Evolutionary conservation across 2,329 filamentous ascomycete species (phyloP), one percentile per base, ranked within the genome.

Genomic region (Xenosphaeropsis pyriputrescens): DNA sequence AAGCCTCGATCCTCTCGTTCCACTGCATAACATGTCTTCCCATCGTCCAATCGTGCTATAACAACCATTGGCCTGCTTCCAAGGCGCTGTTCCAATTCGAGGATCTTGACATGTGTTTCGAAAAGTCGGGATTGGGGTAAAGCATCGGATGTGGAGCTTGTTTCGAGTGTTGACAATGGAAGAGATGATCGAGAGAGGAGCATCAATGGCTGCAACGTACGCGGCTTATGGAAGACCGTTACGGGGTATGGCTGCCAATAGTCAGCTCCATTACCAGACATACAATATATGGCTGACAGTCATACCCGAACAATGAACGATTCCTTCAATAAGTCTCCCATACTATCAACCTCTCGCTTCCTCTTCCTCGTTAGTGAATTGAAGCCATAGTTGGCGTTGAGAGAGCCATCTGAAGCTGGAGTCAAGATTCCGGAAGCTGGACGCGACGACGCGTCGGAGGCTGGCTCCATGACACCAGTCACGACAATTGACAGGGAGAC

Each of bases 41-140:
- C 67, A 18, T 65, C 60, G 32, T 79, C 71, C 33, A 70, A 64
- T 41, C 72, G 64, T 18, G 74, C 76, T 41, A 85, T 62, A 8
- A 85, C 64, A 13, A 83, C 60, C 41, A 67, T 68, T 12, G 68
- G 62, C 9, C 58, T 56, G 15, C 61, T 65, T 41, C 67, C 68
- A 47, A 73, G 64, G n/a, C 71, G 72, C 38, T 63, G 68, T 55
- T 76, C 72, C 31, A 75, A 64, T 43, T 81, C 76, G 42, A 82
- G 59, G 40, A 77, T 70, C 44, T 72, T 70, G 47, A 81, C 65
- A 44, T 68, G 64, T 6, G 72, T 72, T 47, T 77, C 72, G 51
- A 74, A 80, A 34, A 70, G 63, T 36, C 70, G 69, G 35, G 66
- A 68, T 17, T 60, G 61, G 12, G 67, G 61, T 16, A 75, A 61